phyloP scores from a whole-genome alignment of 352 stramenopile species.

The Phytophthora colocasiae region DNA sequence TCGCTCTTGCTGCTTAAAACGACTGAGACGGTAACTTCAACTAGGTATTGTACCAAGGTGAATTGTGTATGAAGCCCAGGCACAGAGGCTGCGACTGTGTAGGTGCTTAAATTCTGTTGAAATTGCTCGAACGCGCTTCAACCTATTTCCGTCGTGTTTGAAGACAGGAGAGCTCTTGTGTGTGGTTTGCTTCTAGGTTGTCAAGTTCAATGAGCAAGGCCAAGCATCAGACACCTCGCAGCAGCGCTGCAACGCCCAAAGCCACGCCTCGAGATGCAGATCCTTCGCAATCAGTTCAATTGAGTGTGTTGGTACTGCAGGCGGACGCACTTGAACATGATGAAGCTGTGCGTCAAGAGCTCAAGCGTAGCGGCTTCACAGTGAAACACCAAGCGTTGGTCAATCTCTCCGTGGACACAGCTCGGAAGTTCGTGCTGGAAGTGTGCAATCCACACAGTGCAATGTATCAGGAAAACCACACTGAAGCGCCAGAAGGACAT shows the following conservation, averaged over 20 bases:
- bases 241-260: slow-evolving; percentile 18
- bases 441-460: slow-evolving; percentile 45
- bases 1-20: slow-evolving; percentile 76
- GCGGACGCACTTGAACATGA: slow-evolving; percentile 61
- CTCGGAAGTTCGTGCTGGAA: slow-evolving; percentile 46
- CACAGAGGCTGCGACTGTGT: neutral
- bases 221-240: slow-evolving; percentile 30
- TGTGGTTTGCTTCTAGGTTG: slow-evolving; percentile 9
- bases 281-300: slow-evolving; percentile 26
- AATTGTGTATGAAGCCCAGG: slow-evolving; percentile 4
- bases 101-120: slow-evolving; percentile 26
- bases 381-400: slow-evolving; percentile 59
- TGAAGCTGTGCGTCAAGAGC: slow-evolving; percentile 57
- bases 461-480: slow-evolving; percentile 25
- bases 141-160: slow-evolving; percentile 23
- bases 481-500: slow-evolving; percentile 8
- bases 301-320: slow-evolving; percentile 65
- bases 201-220: slow-evolving; percentile 24
- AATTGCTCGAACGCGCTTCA: slow-evolving; percentile 1
- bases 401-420: slow-evolving; percentile 46
- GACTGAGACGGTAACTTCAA: slow-evolving; percentile 8
- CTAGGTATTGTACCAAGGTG: slow-evolving; percentile 4
- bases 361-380: slow-evolving; percentile 51
- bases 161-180: neutral
- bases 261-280: slow-evolving; percentile 26